A percentile compares a stretch with the other conserved stretches of the same genome.
Evolutionary conservation across 2,329 filamentous ascomycete genomes (phyloP).

Genomic region (Colletotrichum navitas): DNA sequence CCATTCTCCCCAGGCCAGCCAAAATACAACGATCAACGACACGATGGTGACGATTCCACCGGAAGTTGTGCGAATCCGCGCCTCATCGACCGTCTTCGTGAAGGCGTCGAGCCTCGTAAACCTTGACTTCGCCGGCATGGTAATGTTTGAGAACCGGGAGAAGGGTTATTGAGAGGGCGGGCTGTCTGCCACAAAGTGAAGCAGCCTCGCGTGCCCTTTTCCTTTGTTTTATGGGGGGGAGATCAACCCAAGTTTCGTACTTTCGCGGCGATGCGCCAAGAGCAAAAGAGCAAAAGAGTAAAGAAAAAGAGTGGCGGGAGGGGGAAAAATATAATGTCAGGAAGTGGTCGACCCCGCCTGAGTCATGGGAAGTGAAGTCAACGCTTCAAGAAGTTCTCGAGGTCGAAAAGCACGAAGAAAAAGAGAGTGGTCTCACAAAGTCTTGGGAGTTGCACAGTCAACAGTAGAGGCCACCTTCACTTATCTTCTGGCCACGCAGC

Average conservation of each 20-base stretch:
- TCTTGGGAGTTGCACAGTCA: background rate
- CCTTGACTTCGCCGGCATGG: constrained; percentile 90
- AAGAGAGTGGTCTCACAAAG: constrained; percentile 9
- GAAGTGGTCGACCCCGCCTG: constrained; percentile 37
- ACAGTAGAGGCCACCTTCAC: constrained; percentile 54
- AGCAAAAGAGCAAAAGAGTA: constrained; percentile 46
- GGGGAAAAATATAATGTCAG: constrained; percentile 29
- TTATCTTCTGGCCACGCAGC: constrained; percentile 44
- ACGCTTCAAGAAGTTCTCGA: constrained; percentile 11
- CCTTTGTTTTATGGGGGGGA: constrained; percentile 19
- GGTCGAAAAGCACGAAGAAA: constrained; percentile 1
- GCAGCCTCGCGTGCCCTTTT: constrained; percentile 22
- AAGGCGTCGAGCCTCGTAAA: constrained; percentile 98
- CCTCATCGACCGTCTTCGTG: constrained; percentile 99
- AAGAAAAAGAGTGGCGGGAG: constrained; percentile 41
- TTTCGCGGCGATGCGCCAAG: constrained; percentile 35
- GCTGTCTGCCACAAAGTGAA: constrained; percentile 14
- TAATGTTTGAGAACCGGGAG: constrained; percentile 32
- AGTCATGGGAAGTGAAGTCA: constrained; percentile 32
- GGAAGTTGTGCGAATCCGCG: constrained; percentile 92
- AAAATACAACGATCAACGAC: constrained; percentile 89
- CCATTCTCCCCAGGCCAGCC: constrained; percentile 96
- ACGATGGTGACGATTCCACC: constrained; percentile 95
- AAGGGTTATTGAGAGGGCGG: constrained; percentile 5
- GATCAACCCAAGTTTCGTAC: constrained; percentile 15